Evolutionary conservation across 164 flowering plant genomes (phyloP), one percentile per base, ranked within the genome.

Genomic region (Warburgia ugandensis): DNA sequence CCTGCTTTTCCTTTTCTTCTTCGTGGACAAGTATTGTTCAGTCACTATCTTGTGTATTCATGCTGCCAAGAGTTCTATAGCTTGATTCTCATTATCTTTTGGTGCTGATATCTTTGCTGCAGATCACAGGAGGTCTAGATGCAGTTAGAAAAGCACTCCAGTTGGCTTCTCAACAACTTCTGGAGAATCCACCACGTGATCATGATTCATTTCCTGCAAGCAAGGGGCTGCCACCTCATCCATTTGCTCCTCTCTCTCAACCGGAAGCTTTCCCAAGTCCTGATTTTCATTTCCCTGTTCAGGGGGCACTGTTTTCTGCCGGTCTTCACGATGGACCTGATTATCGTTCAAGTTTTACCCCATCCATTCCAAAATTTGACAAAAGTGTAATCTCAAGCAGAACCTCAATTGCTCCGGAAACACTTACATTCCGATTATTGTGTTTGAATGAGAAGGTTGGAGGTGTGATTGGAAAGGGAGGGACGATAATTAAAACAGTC

Each of bases 401-500:
- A 46, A 66, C 67, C 66, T 71, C 72, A 59, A 73, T 75, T 55
- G 23, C 70, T 38, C 73, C 54, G 32, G 87, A 86, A 3, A 36
- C 67, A 0, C 52, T 92, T 33, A 71, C 71, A 26, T 88, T 74
- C 61, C 75, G 84, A 21, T 67, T 92, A 37, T 61, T 86, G 63
- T 88, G 97, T 56, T 72, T 53, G 45, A 69, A 64, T 59, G 95
- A 84, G 45, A 82, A 73, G 52, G 82, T 81, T 12, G 97, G 99
- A 51, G 77, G 85, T 57, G 60, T 92, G 17, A 92, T 92, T 63
- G 97, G 97, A 31, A 88, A 86, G 59, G 97, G 94, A 21, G 99
- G 99, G 52, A 40, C 69, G 50, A 68, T 88, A 35, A 64, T 92
- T 27, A 84, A 69, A 73, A 51, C 71, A 0, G 71, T 92, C 54